phyloP scores from a whole-genome alignment of 768 basidiomycete genomes.

The Rhizopogon vesiculosus region DNA sequence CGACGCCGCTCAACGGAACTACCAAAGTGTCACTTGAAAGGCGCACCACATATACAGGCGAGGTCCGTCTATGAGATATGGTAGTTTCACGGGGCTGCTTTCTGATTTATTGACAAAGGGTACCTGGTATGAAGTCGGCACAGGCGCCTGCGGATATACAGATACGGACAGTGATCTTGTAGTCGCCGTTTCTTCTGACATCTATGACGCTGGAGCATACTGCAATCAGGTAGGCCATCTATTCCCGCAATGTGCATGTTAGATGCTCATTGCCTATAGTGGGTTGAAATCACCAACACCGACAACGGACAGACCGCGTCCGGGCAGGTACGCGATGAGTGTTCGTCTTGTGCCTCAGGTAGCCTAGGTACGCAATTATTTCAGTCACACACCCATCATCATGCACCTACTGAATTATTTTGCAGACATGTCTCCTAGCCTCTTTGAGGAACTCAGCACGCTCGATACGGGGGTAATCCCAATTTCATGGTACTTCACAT shows the following conservation, averaged over 20 bases:
- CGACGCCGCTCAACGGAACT: constrained; percentile 20
- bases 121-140: constrained; percentile 57
- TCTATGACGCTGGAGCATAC: constrained; percentile 50
- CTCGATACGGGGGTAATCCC: constrained; percentile 45
- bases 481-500: constrained; percentile 19
- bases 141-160: constrained; percentile 59
- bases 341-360: constrained; percentile 43
- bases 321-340: constrained; percentile 53
- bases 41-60: constrained; percentile 28
- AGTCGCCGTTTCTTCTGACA: constrained; percentile 54
- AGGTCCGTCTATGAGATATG: not conserved
- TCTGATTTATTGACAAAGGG: constrained; percentile 36
- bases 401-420: not conserved
- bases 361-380: constrained; percentile 50
- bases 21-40: constrained; percentile 36
- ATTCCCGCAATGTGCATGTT: not conserved
- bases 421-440: constrained; percentile 60
- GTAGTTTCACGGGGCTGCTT: not conserved
- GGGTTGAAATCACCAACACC: constrained; percentile 55
- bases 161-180: constrained; percentile 49
- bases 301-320: constrained; percentile 46
- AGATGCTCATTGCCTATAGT: constrained; percentile 33
- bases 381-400: not conserved
- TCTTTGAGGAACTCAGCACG: constrained; percentile 49
- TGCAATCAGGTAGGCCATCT: constrained; percentile 50